Evolutionary conservation across 2,329 filamentous ascomycete species (phyloP), one percentile per base, ranked within the genome.

Genomic region (Graphilbum sp.): DNA sequence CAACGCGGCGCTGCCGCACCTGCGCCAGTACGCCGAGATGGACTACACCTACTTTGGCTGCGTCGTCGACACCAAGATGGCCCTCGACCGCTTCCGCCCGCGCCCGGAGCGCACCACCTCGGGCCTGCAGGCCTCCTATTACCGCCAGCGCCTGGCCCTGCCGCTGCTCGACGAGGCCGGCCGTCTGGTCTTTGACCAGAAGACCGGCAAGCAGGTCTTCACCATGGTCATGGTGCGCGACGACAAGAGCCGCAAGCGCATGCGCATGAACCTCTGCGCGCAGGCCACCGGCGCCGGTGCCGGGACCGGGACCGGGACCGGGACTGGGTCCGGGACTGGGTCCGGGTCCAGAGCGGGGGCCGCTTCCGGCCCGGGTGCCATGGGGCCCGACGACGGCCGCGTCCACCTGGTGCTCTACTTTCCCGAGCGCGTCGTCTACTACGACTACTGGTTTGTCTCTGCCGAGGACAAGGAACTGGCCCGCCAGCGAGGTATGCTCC

Each of bases 381-480:
- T 12, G 35, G 38, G 36, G 16, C 33, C 44, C 7, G 40, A 42
- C 25, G 46, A 48, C 20, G 27, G 42, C 10, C 45, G 42, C 32
- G 44, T 48, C 24, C 42, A 46, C 31, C 43, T 49, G 16, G 40
- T 49, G 19, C 42, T 47, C 35, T 46, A 47, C 43, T 48, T 46
- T 34, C 47, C 47, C 6, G 47, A 49, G 42, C 46, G 45, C 2
- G 46, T 49, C 6, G 38, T 41, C 30, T 36, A 45, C 38, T 44
- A 43, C 40, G 40, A 46, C 41, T 49, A 48, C 43, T 49, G 45
- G 45, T 49, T 49, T 35, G 46, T 49, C 16, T 43, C 44, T 13
- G 37, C 39, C 12, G 46, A 45, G 27, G 46, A 49, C 40, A 48
- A 47, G 45, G 43, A 37, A 2, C 38, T 44, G 25, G 47, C 47